Evolutionary conservation across 2,329 filamentous ascomycete genomes (phyloP), one percentile per base, ranked within the genome.

Genomic region (Cytospora piceae): DNA sequence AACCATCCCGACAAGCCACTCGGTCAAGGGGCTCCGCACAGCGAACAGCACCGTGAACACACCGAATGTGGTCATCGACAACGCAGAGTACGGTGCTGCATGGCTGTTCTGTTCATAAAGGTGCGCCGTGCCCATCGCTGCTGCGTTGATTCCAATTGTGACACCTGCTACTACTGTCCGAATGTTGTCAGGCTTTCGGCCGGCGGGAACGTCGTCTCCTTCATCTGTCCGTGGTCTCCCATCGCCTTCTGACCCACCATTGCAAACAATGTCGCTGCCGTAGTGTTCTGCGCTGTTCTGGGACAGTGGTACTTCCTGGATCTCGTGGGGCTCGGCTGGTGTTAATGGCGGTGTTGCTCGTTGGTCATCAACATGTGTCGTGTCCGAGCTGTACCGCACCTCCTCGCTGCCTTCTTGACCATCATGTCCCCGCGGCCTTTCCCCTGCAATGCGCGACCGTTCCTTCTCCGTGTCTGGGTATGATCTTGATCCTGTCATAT

Each of bases 91-190:
- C 0, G 85, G 83, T 2, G 83, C 83, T 4, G 84, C 82, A 0
- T 77, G 79, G 68, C 81, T 85, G 61, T 77, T 77, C 9, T 78
- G 79, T 72, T 86, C 83, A 64, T 87, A 85, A 17, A 87, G 76
- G 66, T 85, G 83, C 0, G 85, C 80, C 0, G 85, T 85, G 2
- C 85, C 85, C 83, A 87, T 86, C 4, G 85, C 85, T 0, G 84
- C 84, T 1, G 83, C 83, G 68, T 87, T 87, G 75, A 87, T 81
- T 3, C 85, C 85, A 58, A 86, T 78, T 0, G 83, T 78, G 42
- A 84, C 78, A 42, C 85, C 85, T 0, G 81, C 76, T 0, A 83
- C 83, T 2, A 86, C 78, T 0, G 77, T 80, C 2, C 72, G 64
- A 0, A 79, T 73, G 61, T 78, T 76, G 22, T 75, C 74, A 2